Conservation (phyloP, 371 early-diverging fungal species). For the Mortierella sp. region DNA sequence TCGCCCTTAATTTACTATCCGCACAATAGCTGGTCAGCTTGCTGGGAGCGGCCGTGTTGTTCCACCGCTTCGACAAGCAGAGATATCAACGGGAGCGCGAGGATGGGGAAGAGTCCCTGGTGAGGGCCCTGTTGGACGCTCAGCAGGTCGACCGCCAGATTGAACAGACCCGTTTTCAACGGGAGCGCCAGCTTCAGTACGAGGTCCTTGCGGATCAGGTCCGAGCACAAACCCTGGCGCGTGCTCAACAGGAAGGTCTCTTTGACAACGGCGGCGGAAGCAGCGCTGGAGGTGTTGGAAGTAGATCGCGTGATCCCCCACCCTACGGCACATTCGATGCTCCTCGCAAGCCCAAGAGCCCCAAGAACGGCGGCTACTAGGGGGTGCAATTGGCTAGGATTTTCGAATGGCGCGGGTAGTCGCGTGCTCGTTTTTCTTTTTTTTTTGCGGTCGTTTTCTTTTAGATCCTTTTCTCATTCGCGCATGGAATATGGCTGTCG, state of each 20-base stretch:
- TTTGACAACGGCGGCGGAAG: background rate
- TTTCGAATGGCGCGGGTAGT: background rate
- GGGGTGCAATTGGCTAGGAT: background rate
- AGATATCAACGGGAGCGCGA: conserved; percentile 27
- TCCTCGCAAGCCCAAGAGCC: background rate
- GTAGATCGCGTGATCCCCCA: conserved; percentile 32
- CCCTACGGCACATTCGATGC: conserved; percentile 39
- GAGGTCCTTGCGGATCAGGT: conserved; percentile 36
- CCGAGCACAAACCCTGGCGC: conserved; percentile 35
- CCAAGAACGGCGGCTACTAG: conserved; percentile 2
- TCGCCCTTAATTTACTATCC: background rate
- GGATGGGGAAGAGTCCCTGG: conserved; percentile 34
- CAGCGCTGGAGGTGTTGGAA: conserved; percentile 1
- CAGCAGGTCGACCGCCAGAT: conserved; percentile 40
- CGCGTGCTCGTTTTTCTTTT: background rate
- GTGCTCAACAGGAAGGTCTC: conserved; percentile 43
- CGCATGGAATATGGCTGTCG: background rate
- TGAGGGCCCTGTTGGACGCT: conserved; percentile 45
- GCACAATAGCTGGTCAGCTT: conserved; percentile 47
- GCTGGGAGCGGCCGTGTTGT: conserved; percentile 48
- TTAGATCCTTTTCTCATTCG: background rate
- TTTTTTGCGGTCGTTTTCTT: background rate
- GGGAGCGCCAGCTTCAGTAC: conserved; percentile 29
- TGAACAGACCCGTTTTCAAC: conserved; percentile 39
- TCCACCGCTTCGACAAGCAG: conserved; percentile 52